These are phyloP conservation scores for Eutrema yunnanense DNA, from an alignment of 345 rosid genomes.

Conservation along the genomic window DNA sequence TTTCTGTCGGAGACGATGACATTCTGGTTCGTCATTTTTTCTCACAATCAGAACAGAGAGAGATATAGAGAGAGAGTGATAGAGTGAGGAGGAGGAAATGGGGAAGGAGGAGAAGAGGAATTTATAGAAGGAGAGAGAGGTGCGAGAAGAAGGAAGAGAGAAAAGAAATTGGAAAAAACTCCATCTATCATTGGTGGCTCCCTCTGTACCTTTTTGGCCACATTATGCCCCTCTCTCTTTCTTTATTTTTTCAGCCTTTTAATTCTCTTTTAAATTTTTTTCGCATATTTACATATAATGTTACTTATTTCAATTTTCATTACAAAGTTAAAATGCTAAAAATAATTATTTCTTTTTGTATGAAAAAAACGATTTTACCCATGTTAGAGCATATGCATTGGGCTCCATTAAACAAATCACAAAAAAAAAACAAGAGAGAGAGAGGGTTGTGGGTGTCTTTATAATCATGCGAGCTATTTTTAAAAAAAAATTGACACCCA, in stretches of 20 bases:
- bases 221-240: conserved; percentile 15
- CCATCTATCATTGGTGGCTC: conserved; percentile 34
- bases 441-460: no score
- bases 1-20: conserved; percentile 50
- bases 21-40: conserved; percentile 65
- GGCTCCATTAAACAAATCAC: no score
- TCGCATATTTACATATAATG: no score
- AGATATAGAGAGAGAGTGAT: neutral
- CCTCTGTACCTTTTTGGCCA: conserved; percentile 38
- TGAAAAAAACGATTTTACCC: no score
- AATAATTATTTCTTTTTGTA: no score
- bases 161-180: neutral
- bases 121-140: conserved; percentile 29
- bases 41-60: neutral
- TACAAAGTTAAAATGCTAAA: no score
- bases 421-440: no score
- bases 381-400: no score
- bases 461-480: no score
- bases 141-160: conserved; percentile 3
- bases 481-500: no score
- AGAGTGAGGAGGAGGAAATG: conserved; percentile 29
- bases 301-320: no score
- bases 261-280: neutral
- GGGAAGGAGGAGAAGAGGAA: conserved; percentile 27
- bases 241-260: neutral